Conservation (phyloP, 2,329 filamentous ascomycete species). For the Alternaria atra region DNA sequence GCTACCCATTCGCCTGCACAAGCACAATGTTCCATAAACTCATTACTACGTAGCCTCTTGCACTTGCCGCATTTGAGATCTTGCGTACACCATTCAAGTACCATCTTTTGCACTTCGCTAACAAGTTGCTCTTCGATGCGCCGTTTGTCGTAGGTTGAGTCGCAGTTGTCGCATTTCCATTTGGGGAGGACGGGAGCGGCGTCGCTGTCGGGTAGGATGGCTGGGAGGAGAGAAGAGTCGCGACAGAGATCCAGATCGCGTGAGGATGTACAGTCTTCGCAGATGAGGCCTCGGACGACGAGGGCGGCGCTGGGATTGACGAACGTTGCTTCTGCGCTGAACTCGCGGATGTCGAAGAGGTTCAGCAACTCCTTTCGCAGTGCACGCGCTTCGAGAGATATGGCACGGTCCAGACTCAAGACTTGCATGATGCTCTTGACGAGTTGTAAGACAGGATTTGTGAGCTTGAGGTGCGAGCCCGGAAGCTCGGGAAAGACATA, state of each 20-base stretch:
- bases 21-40: conserved; percentile 96
- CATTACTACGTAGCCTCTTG: conserved; percentile 75
- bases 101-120: conserved; percentile 74
- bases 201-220: conserved; percentile 46
- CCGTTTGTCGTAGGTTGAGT: conserved; percentile 77
- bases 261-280: conserved; percentile 87
- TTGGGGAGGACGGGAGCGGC: conserved; percentile 62
- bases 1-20: conserved; percentile 88
- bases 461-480: conserved; percentile 69
- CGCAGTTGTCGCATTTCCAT: conserved; percentile 83
- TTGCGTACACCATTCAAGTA: conserved; percentile 85
- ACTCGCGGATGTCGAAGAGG: conserved; percentile 94
- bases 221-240: conserved; percentile 80
- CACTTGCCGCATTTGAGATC: conserved; percentile 87
- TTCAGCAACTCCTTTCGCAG: conserved; percentile 88
- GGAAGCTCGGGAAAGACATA: conserved; percentile 86
- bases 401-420: conserved; percentile 87
- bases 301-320: conserved; percentile 82
- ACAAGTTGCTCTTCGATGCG: conserved; percentile 85
- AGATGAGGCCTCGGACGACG: conserved; percentile 78
- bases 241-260: conserved; percentile 92
- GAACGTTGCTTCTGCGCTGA: conserved; percentile 87
- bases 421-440: conserved; percentile 95
- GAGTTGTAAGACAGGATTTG: conserved; percentile 84
- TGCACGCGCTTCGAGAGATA: conserved; percentile 84